These are phyloP conservation scores for Solanum lycopersicoides DNA, from an alignment of 257 asterid genomes.

Conservation along the genomic window DNA sequence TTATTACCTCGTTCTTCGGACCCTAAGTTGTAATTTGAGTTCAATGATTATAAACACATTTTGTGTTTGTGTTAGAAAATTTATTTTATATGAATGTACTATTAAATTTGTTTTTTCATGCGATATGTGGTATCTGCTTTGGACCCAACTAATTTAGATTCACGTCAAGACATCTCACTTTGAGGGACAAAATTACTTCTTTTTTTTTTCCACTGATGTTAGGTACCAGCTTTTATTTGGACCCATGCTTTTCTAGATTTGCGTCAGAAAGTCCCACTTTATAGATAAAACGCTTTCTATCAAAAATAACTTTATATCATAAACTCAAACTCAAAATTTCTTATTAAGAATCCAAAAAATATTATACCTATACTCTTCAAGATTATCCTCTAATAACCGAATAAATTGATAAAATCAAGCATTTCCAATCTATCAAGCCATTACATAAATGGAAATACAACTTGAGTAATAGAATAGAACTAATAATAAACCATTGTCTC, in stretches of 20 bases:
- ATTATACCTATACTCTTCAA: too few relatives aligned
- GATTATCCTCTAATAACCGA: background rate
- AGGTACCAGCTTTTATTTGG: background rate
- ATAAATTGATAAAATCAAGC: background rate
- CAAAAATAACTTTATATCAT: background rate
- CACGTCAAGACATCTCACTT: background rate
- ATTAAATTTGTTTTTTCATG: background rate
- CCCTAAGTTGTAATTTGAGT: too few relatives aligned
- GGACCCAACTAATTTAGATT: background rate
- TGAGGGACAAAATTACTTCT: too few relatives aligned
- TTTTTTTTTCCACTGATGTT: background rate
- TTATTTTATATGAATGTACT: background rate
- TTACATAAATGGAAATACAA: background rate
- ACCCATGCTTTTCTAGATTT: background rate
- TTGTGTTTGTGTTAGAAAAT: too few relatives aligned
- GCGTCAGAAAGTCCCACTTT: background rate
- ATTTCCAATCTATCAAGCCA: background rate
- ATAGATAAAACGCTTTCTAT: too few relatives aligned
- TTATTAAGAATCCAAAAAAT: background rate
- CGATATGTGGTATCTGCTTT: background rate
- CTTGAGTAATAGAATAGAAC: background rate
- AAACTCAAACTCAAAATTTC: background rate
- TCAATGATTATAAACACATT: too few relatives aligned
- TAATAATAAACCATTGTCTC: background rate
- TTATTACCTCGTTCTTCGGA: too few relatives aligned